Base-by-base conservation (phyloP, 2,329 filamentous ascomycete species). In the Alternaria atra region DNA sequence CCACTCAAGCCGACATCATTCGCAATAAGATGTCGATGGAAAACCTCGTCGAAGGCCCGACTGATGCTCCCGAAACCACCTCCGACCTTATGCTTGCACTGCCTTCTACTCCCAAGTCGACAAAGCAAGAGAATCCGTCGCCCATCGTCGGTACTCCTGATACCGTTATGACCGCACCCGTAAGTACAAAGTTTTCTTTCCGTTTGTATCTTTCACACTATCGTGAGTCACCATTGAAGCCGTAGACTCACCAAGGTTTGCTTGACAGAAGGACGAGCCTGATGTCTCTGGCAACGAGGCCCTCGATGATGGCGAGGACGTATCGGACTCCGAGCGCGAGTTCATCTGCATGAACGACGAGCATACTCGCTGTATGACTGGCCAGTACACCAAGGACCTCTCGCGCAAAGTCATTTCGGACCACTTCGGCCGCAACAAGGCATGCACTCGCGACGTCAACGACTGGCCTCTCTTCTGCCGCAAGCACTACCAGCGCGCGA, bases 401-500 rank as follows among this genome's bases (percentile, higher is more conserved):
- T 73, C 77, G 4, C 77, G 77, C 66, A 80, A 80, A 57, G 74
- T 77, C 32, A 79, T 80, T 44, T 79, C 77, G 4, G 72, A 80
- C 52, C 76, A 79, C 60, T 80, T 80, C 50, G 77, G 77, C 43
- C 71, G 77, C 55, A 80, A 80, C 73, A 80, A 80, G 48, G 69
- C 72, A 9, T 78, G 76, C 57, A 77, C 73, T 0, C 70, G 73
- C 25, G 48, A 68, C 32, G 71, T 79, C 35, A 64, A 55, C 0
- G 55, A 68, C 20, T 80, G 77, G 77, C 75, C 77, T 1, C 62
- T 78, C 1, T 74, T 76, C 55, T 80, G 77, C 55, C 74, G 77
- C 52, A 80, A 79, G 64, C 77, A 80, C 59, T 80, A 80, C 55
- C 77, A 80, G 70, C 77, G 77, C n/a, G 73, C 74, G 2, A 77